Conservation (phyloP, 176 grass and related monocot genomes). For the Zizania latifolia region DNA sequence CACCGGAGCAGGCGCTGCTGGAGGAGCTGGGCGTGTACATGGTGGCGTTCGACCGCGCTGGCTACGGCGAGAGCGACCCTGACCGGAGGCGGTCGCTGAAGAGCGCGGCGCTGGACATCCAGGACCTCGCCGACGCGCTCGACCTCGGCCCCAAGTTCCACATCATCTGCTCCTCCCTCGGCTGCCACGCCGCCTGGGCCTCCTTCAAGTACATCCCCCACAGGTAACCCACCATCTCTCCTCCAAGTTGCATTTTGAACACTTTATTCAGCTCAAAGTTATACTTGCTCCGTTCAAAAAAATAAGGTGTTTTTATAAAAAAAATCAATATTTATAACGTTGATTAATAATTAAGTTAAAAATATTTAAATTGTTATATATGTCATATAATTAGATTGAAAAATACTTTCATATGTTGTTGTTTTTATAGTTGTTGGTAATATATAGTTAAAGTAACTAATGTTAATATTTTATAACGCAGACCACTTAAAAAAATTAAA, state of each 20-base stretch:
- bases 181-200: slow-evolving; percentile 70
- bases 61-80: slow-evolving; percentile 80
- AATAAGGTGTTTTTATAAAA: too few relatives aligned
- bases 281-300: too few relatives aligned
- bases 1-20: slow-evolving; percentile 37
- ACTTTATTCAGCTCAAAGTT: too few relatives aligned
- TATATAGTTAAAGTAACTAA: too few relatives aligned
- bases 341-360: too few relatives aligned
- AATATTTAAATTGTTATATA: too few relatives aligned
- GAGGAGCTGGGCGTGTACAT: slow-evolving; percentile 67
- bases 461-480: too few relatives aligned
- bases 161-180: slow-evolving; percentile 60
- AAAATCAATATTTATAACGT: too few relatives aligned
- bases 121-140: slow-evolving; percentile 69
- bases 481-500: too few relatives aligned
- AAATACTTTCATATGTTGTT: too few relatives aligned
- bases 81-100: slow-evolving; percentile 40
- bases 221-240: background rate
- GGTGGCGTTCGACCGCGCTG: slow-evolving; percentile 71
- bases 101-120: slow-evolving; percentile 57
- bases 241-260: background rate
- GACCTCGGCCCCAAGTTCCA: slow-evolving; percentile 53
- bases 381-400: too few relatives aligned
- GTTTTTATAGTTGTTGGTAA: too few relatives aligned
- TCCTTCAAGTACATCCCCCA: slow-evolving; percentile 66